Base-by-base conservation (phyloP, 2,329 filamentous ascomycete genomes). In the Fusarium oxysporum region DNA sequence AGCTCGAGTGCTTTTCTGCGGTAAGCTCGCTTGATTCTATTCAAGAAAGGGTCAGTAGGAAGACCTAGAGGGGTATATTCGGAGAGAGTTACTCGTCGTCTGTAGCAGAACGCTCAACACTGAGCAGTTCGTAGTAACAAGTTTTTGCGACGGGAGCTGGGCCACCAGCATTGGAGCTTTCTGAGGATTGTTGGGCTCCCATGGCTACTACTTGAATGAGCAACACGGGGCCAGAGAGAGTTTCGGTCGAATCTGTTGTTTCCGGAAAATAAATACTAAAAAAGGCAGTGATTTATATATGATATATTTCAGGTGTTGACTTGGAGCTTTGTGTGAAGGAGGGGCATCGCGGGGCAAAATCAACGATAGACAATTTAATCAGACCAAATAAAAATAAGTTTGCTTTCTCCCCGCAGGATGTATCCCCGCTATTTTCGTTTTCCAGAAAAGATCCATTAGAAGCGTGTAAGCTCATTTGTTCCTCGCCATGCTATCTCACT, bases 1-100 rank as follows among this genome's bases (percentile, higher is more conserved):
- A 98, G 87, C 81, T 98, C 95, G 54, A 99, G 89, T 3, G 96
- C 96, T 80, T 96, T 98, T 70, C 86, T 91, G 72, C 94, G 91
- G 82, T 99, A 99, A 19, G 95, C 95, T 78, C 94, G 97, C 79
- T 97, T 97, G 78, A 99, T 95, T 72, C 93, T 96, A 54, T 16
- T 35, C 6, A 68, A 40, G 11, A 4, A 17, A n/a, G 28, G 14
- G 35, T 60, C 28, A 68, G 25, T 17, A 41, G 30, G 45, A 62
- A 28, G 38, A 21, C 2, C 9, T 14, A 9, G 30, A 41, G 35
- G 40, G 43, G 32, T 9, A 41, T 25, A 75, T 40, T 16, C 11
- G 13, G 88, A 79, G 23, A 30, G 23, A 33, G 17, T 45, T 82
- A 95, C 92, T 98, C 95, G 62, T 97, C 93, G 48, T 95, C 92